These are phyloP conservation scores for Penicillium freii DNA, from an alignment of 2,329 filamentous ascomycete genomes.

Conservation along the genomic window DNA sequence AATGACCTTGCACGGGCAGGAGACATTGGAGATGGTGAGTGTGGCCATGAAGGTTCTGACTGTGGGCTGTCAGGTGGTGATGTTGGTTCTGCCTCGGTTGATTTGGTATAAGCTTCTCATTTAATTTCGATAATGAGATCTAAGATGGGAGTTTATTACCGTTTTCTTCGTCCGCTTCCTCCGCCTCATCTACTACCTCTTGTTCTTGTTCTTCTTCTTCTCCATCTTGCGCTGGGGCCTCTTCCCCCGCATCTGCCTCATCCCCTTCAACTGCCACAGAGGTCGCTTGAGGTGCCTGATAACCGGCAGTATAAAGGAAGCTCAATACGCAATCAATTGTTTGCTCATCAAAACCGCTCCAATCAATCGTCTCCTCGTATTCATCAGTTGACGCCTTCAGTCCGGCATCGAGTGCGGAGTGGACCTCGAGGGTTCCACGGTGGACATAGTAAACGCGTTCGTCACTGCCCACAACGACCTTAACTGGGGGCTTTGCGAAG, in stretches of 20 bases:
- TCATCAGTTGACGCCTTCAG: background rate
- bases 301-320: background rate
- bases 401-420: background rate
- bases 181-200: background rate
- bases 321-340: slow-evolving; percentile 3
- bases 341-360: slow-evolving; percentile 1
- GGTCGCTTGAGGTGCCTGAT: background rate
- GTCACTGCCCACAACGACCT: background rate
- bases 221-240: background rate
- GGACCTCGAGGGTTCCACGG: background rate
- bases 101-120: background rate
- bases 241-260: background rate
- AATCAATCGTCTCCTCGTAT: background rate
- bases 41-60: background rate
- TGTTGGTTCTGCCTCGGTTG: background rate
- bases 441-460: background rate
- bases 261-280: background rate
- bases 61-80: background rate
- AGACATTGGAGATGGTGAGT: background rate
- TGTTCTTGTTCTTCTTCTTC: background rate
- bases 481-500: slow-evolving; percentile 2
- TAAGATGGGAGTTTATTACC: background rate
- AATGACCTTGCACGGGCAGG: background rate
- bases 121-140: background rate
- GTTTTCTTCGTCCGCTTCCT: background rate